phyloP scores from a whole-genome alignment of 2,329 filamentous ascomycete species.

The Furcasterigmium sp. region DNA sequence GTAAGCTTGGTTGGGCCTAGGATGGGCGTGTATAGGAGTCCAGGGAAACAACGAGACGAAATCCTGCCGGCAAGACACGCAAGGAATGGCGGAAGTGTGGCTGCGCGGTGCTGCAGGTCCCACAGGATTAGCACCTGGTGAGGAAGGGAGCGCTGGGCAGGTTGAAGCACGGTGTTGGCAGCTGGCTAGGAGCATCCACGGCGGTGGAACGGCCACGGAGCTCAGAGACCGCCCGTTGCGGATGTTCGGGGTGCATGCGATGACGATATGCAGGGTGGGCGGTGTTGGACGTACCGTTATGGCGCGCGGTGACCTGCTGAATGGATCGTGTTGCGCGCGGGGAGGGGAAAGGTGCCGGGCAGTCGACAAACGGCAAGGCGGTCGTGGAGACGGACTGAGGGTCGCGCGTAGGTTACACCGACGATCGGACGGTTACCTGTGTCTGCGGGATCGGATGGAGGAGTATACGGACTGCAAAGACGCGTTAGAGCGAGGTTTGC shows the following conservation, averaged over 20 bases:
- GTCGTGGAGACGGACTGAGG: background rate
- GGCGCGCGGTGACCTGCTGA: background rate
- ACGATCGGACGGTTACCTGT: slow-evolving; percentile 9
- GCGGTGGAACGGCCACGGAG: no score
- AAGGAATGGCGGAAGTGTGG: slow-evolving; percentile 17
- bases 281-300: background rate
- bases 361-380: no score
- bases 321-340: no score
- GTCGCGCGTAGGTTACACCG: slow-evolving; percentile 11
- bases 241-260: background rate
- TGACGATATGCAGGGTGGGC: background rate
- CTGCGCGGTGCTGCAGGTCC: slow-evolving; percentile 31
- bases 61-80: background rate
- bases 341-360: background rate
- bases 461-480: slow-evolving; percentile 24
- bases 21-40: slow-evolving; percentile 16
- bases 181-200: no score
- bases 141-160: slow-evolving; percentile 3
- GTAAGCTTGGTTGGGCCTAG: slow-evolving; percentile 9
- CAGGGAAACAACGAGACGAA: slow-evolving; percentile 17
- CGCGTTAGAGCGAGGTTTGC: slow-evolving; percentile 28
- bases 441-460: slow-evolving; percentile 4
- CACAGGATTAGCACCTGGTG: slow-evolving; percentile 17
- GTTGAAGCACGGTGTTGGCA: slow-evolving; percentile 6
- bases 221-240: background rate